A percentile compares a stretch with the other conserved stretches of the same genome.
Conservation (phyloP, 2,329 filamentous ascomycete genomes). For the Xylaria multiplex region DNA sequence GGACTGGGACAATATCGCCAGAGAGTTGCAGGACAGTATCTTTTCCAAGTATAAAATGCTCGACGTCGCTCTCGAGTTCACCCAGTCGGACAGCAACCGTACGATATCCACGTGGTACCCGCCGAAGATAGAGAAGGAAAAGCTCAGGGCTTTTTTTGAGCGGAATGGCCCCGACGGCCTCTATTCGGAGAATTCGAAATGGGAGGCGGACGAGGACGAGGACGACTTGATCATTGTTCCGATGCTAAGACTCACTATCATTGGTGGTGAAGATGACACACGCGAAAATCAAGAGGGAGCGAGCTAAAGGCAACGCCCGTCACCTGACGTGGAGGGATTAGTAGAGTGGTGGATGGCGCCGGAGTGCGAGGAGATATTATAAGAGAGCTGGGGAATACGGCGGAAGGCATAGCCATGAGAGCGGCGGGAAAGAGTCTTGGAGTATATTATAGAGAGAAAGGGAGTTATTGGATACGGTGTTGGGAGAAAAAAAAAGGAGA, state of each 20-base stretch:
- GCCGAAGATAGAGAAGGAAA: conserved; percentile 4
- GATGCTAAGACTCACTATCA: no score
- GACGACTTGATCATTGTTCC: neutral
- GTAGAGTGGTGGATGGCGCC: neutral
- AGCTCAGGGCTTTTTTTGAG: conserved; percentile 2
- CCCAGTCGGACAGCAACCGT: neutral
- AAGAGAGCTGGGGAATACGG: no score
- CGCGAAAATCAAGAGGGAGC: neutral
- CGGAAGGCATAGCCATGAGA: neutral
- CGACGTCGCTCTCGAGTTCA: conserved; percentile 13
- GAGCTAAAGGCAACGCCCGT: neutral
- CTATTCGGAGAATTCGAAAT: neutral
- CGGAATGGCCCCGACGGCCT: neutral
- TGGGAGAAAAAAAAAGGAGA: no score
- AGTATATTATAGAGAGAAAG: neutral
- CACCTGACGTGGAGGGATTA: neutral
- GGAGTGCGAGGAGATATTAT: no score
- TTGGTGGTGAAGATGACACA: neutral
- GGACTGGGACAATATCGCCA: neutral
- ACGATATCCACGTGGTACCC: conserved; percentile 8
- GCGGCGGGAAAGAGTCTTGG: neutral
- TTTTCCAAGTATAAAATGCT: neutral
- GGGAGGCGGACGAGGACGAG: neutral
- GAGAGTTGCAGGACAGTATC: neutral
- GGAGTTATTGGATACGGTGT: no score